Evolutionary conservation across 2,329 filamentous ascomycete species (phyloP).

Genomic region (Pseudogymnoascus sp.): DNA sequence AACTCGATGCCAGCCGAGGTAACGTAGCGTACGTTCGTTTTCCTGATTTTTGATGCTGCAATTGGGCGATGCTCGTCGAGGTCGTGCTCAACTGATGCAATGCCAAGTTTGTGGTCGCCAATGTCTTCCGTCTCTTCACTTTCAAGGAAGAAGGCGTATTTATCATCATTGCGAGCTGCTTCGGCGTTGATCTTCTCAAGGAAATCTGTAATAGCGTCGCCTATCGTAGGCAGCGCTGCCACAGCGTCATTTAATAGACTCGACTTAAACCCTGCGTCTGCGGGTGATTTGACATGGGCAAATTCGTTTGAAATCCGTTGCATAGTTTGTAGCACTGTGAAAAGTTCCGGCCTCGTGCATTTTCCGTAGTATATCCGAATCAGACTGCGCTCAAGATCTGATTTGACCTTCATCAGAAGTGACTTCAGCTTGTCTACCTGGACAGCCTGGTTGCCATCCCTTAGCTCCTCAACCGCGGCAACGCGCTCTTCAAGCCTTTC

Average conservation of each 20-base stretch:
- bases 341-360: slow-evolving; percentile 80
- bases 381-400: slow-evolving; percentile 84
- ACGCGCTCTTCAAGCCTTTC: slow-evolving; percentile 69
- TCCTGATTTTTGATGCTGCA: slow-evolving; percentile 67
- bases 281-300: slow-evolving; percentile 53
- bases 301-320: slow-evolving; percentile 77
- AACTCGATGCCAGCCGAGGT: slow-evolving; percentile 90
- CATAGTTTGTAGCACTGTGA: slow-evolving; percentile 76
- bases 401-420: slow-evolving; percentile 63
- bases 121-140: slow-evolving; percentile 84
- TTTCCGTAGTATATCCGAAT: slow-evolving; percentile 97
- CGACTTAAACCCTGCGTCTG: slow-evolving; percentile 67
- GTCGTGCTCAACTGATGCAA: slow-evolving; percentile 85
- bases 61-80: slow-evolving; percentile 67
- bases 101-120: slow-evolving; percentile 79
- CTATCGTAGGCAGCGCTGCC: slow-evolving; percentile 67
- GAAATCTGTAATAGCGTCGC: slow-evolving; percentile 63
- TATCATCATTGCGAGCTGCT: slow-evolving; percentile 80
- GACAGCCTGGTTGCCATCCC: slow-evolving; percentile 57
- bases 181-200: slow-evolving; percentile 79
- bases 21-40: slow-evolving; percentile 63
- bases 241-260: slow-evolving; percentile 64
- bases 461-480: slow-evolving; percentile 78
- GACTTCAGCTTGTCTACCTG: slow-evolving; percentile 67
- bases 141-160: slow-evolving; percentile 88